phyloP scores from a whole-genome alignment of 2,329 filamentous ascomycete genomes.

The Colletotrichum euphorbiae region DNA sequence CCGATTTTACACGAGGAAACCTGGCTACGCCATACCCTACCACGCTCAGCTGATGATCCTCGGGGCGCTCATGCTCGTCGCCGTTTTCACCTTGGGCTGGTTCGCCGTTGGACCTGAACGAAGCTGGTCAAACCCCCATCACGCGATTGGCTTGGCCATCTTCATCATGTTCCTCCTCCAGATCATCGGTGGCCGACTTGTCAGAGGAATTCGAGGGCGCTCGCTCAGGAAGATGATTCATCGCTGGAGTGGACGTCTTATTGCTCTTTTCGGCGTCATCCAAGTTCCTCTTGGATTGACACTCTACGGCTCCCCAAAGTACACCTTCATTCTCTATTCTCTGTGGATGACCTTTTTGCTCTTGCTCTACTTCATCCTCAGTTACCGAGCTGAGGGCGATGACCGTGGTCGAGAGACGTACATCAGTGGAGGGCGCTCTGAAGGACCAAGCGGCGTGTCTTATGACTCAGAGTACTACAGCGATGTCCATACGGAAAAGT shows the following conservation, averaged over 20 bases:
- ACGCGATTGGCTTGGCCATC: slow-evolving; percentile 84
- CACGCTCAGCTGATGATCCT: slow-evolving; percentile 82
- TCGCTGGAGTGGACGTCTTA: slow-evolving; percentile 84
- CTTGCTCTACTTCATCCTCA: slow-evolving; percentile 81
- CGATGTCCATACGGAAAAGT: slow-evolving; percentile 52
- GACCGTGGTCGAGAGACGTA: slow-evolving; percentile 66
- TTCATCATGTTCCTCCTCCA: slow-evolving; percentile 80
- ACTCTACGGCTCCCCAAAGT: slow-evolving; percentile 89
- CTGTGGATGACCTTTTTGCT: slow-evolving; percentile 81
- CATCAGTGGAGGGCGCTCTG: slow-evolving; percentile 69
- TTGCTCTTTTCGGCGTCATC: slow-evolving; percentile 83
- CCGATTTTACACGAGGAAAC: slow-evolving; percentile 75
- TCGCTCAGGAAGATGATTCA: slow-evolving; percentile 75
- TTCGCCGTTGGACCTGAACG: slow-evolving; percentile 80
- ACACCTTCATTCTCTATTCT: slow-evolving; percentile 86
- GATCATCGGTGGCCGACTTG: slow-evolving; percentile 74
- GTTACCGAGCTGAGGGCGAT: slow-evolving; percentile 72
- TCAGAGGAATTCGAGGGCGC: slow-evolving; percentile 63
- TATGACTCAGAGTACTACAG: slow-evolving; percentile 55
- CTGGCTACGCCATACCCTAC: slow-evolving; percentile 71
- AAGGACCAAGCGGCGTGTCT: slow-evolving; percentile 54
- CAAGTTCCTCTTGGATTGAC: slow-evolving; percentile 92
- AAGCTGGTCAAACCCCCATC: slow-evolving; percentile 83
- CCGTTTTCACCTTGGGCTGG: slow-evolving; percentile 79
- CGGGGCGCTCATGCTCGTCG: slow-evolving; percentile 74